phyloP scores from a whole-genome alignment of 2,329 filamentous ascomycete species.

The Colletotrichum sublineola region DNA sequence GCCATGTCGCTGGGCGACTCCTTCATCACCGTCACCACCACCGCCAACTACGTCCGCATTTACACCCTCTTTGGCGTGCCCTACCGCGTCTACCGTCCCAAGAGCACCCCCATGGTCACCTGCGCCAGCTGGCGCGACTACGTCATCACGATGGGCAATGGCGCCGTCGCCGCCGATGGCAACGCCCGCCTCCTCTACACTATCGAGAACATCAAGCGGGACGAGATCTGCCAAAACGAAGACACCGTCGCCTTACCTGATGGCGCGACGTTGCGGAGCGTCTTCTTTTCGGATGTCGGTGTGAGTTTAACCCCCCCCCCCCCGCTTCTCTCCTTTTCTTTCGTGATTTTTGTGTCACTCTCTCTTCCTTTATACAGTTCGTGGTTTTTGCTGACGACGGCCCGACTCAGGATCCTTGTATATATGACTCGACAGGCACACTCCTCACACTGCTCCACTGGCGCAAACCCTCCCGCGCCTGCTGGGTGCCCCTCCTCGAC shows the following conservation, averaged over 20 bases:
- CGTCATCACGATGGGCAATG: constrained; percentile 95
- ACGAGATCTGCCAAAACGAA: constrained; percentile 94
- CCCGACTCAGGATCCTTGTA: constrained; percentile 81
- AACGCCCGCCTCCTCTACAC: constrained; percentile 85
- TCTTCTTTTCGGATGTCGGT: constrained; percentile 94
- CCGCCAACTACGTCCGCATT: constrained; percentile 87
- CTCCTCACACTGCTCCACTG: constrained; percentile 91
- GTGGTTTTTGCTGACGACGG: constrained; percentile 28
- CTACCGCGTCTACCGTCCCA: constrained; percentile 89
- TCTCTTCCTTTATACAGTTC: not conserved
- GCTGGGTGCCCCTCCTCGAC: constrained; percentile 93
- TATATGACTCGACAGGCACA: constrained; percentile 94
- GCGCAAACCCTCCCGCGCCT: constrained; percentile 86
- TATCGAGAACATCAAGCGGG: constrained; percentile 93
- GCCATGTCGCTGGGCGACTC: constrained; percentile 93
- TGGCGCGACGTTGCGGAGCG: constrained; percentile 78
- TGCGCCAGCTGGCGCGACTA: constrained; percentile 97
- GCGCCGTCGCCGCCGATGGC: constrained; percentile 84
- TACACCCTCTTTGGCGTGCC: constrained; percentile 95
- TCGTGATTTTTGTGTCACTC: not conserved
- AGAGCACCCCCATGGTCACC: constrained; percentile 89
- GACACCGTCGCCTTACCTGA: constrained; percentile 89
- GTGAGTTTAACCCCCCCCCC: constrained; percentile 61
- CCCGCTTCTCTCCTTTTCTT: not conserved
- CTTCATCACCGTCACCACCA: constrained; percentile 91